phyloP scores from a whole-genome alignment of 805 yeast species.

The Limtongia smithiae region DNA sequence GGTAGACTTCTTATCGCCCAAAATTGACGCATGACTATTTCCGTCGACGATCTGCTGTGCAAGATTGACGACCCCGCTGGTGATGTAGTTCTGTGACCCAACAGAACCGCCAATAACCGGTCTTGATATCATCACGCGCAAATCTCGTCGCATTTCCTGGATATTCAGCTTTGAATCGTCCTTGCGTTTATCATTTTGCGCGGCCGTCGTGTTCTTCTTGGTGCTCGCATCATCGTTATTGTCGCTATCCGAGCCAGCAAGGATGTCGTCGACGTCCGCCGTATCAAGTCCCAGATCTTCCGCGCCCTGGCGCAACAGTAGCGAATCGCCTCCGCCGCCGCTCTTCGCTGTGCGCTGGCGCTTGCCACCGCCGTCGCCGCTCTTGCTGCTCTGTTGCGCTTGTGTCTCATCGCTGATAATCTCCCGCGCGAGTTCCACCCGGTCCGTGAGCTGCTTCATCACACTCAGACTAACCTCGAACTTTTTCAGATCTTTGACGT shows the following conservation, averaged over 20 bases:
- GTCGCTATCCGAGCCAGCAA: conserved; percentile 35
- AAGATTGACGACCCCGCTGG: conserved; percentile 36
- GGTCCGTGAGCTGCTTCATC: conserved; percentile 62
- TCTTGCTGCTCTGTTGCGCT: conserved; percentile 23
- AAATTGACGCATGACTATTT: conserved; percentile 58
- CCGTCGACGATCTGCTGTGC: conserved; percentile 54
- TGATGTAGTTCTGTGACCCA: conserved; percentile 34
- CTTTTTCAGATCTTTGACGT: conserved; percentile 53
- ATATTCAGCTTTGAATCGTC: conserved; percentile 9
- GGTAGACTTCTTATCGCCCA: conserved; percentile 65
- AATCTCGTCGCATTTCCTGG: conserved; percentile 30
- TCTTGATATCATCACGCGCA: conserved; percentile 29
- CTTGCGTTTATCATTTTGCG: background rate
- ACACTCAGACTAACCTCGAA: conserved; percentile 76
- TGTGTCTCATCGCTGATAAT: conserved; percentile 71
- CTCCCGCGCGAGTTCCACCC: conserved; percentile 65
- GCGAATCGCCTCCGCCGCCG: conserved; percentile 45
- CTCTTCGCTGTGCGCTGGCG: conserved; percentile 35
- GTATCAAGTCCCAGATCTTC: conserved; percentile 85
- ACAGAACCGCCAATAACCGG: conserved; percentile 31
- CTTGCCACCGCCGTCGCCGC: background rate
- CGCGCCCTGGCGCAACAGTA: conserved; percentile 88
- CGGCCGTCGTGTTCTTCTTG: background rate
- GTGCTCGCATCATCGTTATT: conserved; percentile 29
- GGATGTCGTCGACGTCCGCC: conserved; percentile 66